These are phyloP conservation scores for Vigna radiata DNA, from an alignment of 306 rosid genomes.

Conservation along the genomic window DNA sequence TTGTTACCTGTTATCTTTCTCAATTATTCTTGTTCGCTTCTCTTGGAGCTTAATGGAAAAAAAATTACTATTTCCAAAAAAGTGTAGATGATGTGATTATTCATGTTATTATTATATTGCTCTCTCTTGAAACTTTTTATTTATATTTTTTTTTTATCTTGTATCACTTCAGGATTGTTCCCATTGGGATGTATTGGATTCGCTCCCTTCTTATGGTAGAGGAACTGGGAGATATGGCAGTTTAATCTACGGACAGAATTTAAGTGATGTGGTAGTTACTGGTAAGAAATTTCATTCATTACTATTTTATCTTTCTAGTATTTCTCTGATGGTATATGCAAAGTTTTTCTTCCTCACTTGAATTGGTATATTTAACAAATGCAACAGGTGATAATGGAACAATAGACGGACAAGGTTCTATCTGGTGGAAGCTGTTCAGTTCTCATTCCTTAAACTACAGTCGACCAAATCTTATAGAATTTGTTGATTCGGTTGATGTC, in stretches of 20 bases:
- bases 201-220: constrained; percentile 64
- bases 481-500: constrained; percentile 52
- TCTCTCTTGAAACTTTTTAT: not conserved
- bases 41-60: not conserved
- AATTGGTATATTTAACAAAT: constrained; percentile 19
- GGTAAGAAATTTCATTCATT: constrained; percentile 37
- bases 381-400: constrained; percentile 69
- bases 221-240: constrained; percentile 60
- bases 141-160: not conserved
- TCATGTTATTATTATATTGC: not conserved
- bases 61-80: not conserved
- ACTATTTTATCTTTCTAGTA: not conserved
- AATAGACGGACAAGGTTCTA: constrained; percentile 67
- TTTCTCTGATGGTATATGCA: constrained; percentile 10
- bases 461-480: constrained; percentile 69
- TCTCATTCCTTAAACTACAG: constrained; percentile 59
- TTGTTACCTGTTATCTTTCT: not conserved
- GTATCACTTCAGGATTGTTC: constrained; percentile 44
- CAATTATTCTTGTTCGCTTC: not conserved
- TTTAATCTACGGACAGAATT: constrained; percentile 57
- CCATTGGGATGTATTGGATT: constrained; percentile 51
- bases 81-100: not conserved
- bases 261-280: constrained; percentile 62
- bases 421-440: constrained; percentile 66
- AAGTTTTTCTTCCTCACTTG: not conserved